phyloP scores from a whole-genome alignment of 2,329 filamentous ascomycete species.

The Elsinoe fawcettii region DNA sequence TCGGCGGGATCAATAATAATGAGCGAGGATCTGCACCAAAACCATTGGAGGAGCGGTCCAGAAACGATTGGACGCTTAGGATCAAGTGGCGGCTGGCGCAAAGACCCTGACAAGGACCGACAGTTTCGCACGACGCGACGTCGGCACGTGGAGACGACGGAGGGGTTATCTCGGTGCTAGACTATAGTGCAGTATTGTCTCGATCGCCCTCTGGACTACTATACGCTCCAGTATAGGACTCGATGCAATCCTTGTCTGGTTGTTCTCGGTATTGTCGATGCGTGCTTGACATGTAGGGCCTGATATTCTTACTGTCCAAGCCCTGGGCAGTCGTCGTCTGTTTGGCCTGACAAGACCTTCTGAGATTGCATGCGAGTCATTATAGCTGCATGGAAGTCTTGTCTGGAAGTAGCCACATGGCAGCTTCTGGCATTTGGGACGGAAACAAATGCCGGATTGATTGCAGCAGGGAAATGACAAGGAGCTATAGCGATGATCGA shows the following conservation, averaged over 20 bases:
- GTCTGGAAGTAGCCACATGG: constrained; percentile 6
- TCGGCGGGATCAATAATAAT: neutral
- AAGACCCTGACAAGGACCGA: constrained; percentile 2
- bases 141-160: neutral
- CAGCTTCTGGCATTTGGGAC: neutral
- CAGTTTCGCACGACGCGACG: neutral
- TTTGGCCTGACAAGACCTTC: neutral
- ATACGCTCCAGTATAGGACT: neutral
- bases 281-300: neutral
- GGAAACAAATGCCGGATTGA: constrained; percentile 7
- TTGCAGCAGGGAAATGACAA: neutral
- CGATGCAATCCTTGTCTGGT: neutral
- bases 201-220: neutral
- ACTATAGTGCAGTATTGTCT: neutral
- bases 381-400: neutral
- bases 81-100: neutral
- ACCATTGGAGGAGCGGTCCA: neutral
- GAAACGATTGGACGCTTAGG: neutral
- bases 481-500: neutral
- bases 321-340: neutral
- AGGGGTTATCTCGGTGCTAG: neutral
- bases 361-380: constrained; percentile 8
- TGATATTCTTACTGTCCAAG: neutral
- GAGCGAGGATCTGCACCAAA: constrained; percentile 10
- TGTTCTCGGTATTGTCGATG: neutral